Evolutionary conservation across 2,329 filamentous ascomycete species (phyloP), one percentile per base, ranked within the genome.

Genomic region (Rhynchosporium agropyri): DNA sequence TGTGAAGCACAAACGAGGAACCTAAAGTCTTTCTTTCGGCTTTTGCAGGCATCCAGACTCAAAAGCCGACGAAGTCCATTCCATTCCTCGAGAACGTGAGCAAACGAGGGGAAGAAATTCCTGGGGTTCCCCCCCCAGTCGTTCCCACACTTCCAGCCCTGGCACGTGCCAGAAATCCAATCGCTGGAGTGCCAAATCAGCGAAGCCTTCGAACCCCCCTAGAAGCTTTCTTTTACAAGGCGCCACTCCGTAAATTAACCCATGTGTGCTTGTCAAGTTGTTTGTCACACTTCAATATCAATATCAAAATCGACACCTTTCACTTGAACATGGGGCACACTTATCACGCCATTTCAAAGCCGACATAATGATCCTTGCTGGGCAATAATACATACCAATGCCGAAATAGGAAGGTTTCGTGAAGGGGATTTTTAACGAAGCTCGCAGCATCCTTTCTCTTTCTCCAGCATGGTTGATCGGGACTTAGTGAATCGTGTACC

Each of bases 191-290:
- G 4, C 20, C 9, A 13, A 33, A 31, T n/a, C 15, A 31, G 28
- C 28, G 31, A 51, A 51, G 48, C 31, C 26, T 51, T 51, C 48
- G 31, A 51, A 28, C 31, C 12, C 28, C 10, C 12, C 48, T 50
- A 50, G 48, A 50, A 50, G 48, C 48, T 50, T 50, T 33, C 46
- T 49, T 26, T 12, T 31, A 26, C 46, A 50, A 50, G 46, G 8
- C 29, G 29, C 46, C 20, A 20, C 20, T 20, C 20, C 20, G 20
- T 20, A 20, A 20, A 20, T 50, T 26, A 45, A 15, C 42, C 42
- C 2, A 12, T n/a, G 42, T 45, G 4, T 6, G 42, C 12, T 45
- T n/a, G 42, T 45, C n/a, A 15, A 45, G n/a, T 15, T 45, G 20
- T 20, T 20, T 20, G 20, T 45, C 42, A n/a, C 42, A n/a, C n/a